phyloP scores from a whole-genome alignment of 2,329 filamentous ascomycete species.

The Dactylellina cionopaga region DNA sequence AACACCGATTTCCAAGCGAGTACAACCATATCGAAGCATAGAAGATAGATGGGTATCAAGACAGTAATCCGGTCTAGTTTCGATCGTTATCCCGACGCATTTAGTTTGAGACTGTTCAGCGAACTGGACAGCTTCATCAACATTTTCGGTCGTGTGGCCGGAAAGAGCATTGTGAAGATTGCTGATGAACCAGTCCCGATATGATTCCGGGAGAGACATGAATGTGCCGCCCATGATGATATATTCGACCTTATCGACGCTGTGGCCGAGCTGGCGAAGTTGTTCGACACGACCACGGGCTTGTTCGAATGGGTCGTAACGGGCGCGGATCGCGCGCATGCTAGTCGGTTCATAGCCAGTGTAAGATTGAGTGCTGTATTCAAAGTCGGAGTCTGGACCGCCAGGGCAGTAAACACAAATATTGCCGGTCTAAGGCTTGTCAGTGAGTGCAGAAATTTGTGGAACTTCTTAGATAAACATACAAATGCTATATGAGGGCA shows the following conservation, averaged over 20 bases:
- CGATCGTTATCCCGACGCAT: constrained; percentile 98
- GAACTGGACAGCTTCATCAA: constrained; percentile 90
- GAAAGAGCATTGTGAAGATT: constrained; percentile 97
- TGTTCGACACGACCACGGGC: constrained; percentile 95
- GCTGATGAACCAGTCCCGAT: constrained; percentile 91
- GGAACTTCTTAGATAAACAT: constrained; percentile 4
- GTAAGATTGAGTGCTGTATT: constrained; percentile 98
- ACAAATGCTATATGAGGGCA: constrained; percentile 94
- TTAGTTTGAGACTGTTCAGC: constrained; percentile 66
- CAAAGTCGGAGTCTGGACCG: constrained; percentile 96
- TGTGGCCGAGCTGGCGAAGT: constrained; percentile 93
- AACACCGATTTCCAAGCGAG: constrained; percentile 90
- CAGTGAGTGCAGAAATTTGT: neutral
- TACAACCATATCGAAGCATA: constrained; percentile 98
- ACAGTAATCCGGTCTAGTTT: constrained; percentile 96
- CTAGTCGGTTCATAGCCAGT: constrained; percentile 98
- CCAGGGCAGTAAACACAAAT: constrained; percentile 99
- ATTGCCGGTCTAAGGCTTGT: constrained; percentile 75
- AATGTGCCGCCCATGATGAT: constrained; percentile 99
- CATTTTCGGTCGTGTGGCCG: constrained; percentile 91
- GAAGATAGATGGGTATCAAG: constrained; percentile 92
- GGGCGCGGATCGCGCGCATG: constrained; percentile 95
- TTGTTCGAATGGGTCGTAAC: constrained; percentile 98
- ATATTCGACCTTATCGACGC: constrained; percentile 98
- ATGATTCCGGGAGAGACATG: constrained; percentile 91